phyloP scores from a whole-genome alignment of 164 flowering plant genomes.

The Vitis riparia region DNA sequence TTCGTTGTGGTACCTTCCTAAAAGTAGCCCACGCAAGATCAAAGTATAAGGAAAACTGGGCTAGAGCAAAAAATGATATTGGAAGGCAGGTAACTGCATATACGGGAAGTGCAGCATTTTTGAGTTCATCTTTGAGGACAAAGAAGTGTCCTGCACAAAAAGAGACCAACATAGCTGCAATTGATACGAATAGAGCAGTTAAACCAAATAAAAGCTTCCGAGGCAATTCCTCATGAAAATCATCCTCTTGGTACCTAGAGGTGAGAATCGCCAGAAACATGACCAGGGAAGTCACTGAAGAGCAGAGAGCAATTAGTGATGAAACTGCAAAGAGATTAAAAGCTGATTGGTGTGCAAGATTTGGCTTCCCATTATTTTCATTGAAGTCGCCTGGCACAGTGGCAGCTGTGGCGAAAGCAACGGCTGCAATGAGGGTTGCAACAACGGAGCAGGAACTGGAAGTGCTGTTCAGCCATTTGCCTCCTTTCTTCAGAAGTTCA shows the following conservation, averaged over 20 bases:
- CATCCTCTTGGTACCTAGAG: constrained; percentile 16
- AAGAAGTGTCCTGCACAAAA: constrained; percentile 25
- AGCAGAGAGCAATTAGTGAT: constrained; percentile 25
- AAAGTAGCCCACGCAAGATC: constrained; percentile 15
- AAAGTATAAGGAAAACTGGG: constrained; percentile 17
- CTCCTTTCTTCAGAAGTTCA: neutral
- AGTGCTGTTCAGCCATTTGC: constrained; percentile 25
- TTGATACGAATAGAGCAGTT: constrained; percentile 21
- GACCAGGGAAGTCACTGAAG: constrained; percentile 23
- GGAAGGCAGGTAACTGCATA: constrained; percentile 15
- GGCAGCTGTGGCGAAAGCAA: constrained; percentile 26
- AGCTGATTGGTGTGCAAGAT: neutral
- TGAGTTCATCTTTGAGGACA: neutral
- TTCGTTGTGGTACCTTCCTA: constrained; percentile 8
- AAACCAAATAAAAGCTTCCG: constrained; percentile 25
- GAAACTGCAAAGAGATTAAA: constrained; percentile 21
- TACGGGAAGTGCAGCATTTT: neutral
- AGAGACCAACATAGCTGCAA: constrained; percentile 24
- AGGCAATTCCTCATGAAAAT: constrained; percentile 19
- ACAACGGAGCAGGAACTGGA: constrained; percentile 26
- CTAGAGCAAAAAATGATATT: neutral
- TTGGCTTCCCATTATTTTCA: constrained; percentile 17
- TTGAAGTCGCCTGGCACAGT: constrained; percentile 25
- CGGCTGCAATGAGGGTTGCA: constrained; percentile 30
- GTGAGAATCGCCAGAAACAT: constrained; percentile 26